Conservation (phyloP, 805 yeast species). For the Kockiozyma suomiensis region DNA sequence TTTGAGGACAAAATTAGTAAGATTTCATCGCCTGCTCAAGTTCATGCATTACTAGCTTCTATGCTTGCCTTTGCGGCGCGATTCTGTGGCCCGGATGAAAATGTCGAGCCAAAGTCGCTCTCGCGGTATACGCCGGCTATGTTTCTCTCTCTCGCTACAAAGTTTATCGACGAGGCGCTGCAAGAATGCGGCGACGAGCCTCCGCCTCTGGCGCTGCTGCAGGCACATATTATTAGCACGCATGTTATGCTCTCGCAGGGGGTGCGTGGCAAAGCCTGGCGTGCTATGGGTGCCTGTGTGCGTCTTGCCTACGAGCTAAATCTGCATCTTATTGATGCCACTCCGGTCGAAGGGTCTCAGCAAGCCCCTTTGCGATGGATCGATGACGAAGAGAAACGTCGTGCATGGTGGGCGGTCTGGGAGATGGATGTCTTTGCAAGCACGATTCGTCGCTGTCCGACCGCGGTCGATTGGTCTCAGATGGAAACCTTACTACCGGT, state of each 20-base stretch:
- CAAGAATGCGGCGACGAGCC: neutral
- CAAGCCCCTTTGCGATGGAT: neutral
- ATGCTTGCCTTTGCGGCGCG: neutral
- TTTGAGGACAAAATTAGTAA: neutral
- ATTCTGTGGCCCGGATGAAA: neutral
- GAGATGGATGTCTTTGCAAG: constrained; percentile 2
- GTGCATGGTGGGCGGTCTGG: constrained; percentile 2
- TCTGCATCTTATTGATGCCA: neutral
- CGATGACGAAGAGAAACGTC: neutral
- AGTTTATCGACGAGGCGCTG: neutral
- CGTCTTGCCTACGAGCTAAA: constrained; percentile 1
- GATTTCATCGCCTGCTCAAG: neutral
- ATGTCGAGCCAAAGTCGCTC: neutral
- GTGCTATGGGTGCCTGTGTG: constrained; percentile 1
- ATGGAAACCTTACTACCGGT: neutral
- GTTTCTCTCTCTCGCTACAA: neutral
- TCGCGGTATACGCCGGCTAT: neutral
- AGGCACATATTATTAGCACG: neutral
- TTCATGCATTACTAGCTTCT: neutral
- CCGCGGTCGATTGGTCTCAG: neutral
- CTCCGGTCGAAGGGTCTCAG: neutral
- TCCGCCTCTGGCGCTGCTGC: neutral
- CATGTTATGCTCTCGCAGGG: neutral
- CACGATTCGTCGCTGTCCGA: constrained; percentile 1
- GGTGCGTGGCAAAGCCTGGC: constrained; percentile 1